These are phyloP conservation scores for Neofusicoccum laricinum DNA, from an alignment of 2,329 filamentous ascomycete species.

Conservation along the genomic window DNA sequence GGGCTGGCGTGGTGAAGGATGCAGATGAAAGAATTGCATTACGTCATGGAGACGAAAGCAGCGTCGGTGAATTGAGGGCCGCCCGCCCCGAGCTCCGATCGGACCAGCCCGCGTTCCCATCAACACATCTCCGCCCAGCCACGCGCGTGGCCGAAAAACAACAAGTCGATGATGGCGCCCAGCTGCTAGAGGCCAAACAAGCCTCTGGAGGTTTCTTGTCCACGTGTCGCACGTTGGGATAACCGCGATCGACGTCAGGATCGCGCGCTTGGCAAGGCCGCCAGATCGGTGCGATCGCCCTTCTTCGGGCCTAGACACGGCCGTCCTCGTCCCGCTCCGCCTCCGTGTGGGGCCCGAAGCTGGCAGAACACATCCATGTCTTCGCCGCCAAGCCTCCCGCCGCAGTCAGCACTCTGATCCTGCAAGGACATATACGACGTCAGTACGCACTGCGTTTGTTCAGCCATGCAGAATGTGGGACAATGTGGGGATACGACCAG, in stretches of 20 bases:
- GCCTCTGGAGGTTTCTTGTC: background rate
- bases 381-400: no score
- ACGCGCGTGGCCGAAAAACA: no score
- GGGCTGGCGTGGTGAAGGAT: background rate
- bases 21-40: background rate
- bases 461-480: no score
- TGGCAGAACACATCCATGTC: no score
- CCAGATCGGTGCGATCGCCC: background rate
- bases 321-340: background rate
- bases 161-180: background rate
- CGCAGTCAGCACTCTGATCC: no score
- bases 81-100: background rate
- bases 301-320: background rate
- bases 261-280: background rate
- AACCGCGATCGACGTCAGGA: constrained; percentile 10
- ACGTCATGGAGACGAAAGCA: constrained; percentile 4
- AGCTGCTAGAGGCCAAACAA: constrained; percentile 1
- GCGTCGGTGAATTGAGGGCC: background rate
- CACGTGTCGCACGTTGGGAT: background rate
- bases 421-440: no score
- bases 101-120: background rate
- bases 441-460: no score
- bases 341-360: background rate
- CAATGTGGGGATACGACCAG: no score
- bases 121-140: background rate